Conservation (phyloP, 441 rosid species). For the Gossypium gossypioides region DNA sequence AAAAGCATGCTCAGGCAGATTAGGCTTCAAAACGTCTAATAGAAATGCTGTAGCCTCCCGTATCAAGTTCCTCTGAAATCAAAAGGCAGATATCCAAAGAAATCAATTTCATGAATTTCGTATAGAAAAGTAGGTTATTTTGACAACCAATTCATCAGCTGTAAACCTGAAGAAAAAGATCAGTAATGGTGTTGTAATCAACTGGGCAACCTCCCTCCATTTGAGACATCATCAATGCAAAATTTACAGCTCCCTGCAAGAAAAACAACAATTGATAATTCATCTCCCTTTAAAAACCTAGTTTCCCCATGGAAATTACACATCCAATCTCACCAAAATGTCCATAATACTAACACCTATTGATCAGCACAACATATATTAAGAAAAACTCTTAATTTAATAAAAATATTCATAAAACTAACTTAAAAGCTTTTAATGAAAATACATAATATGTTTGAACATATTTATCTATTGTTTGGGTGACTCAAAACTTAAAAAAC, state of each 20-base stretch:
- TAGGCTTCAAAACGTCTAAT: constrained; percentile 93
- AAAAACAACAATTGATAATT: constrained; percentile 3
- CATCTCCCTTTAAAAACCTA: not conserved
- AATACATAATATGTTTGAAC: not conserved
- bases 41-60: constrained; percentile 98
- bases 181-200: constrained; percentile 95
- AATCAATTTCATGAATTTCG: constrained; percentile 2
- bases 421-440: not conserved
- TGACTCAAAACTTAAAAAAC: not conserved
- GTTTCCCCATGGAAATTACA: not conserved
- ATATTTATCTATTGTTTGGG: not conserved
- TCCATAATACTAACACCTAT: not conserved
- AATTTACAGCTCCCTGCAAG: constrained; percentile 92
- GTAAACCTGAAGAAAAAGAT: constrained; percentile 94
- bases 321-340: not conserved
- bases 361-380: not conserved
- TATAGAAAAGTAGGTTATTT: not conserved
- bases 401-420: not conserved
- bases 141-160: not conserved
- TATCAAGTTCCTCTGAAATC: constrained; percentile 77
- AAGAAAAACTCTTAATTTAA: not conserved
- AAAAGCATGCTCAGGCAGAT: constrained; percentile 84
- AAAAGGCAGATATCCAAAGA: constrained; percentile 2
- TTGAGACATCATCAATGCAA: constrained; percentile 99
- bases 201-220: constrained; percentile 99